Evolutionary conservation across 306 rosid species (phyloP).

Genomic region (Styphnolobium japonicum): DNA sequence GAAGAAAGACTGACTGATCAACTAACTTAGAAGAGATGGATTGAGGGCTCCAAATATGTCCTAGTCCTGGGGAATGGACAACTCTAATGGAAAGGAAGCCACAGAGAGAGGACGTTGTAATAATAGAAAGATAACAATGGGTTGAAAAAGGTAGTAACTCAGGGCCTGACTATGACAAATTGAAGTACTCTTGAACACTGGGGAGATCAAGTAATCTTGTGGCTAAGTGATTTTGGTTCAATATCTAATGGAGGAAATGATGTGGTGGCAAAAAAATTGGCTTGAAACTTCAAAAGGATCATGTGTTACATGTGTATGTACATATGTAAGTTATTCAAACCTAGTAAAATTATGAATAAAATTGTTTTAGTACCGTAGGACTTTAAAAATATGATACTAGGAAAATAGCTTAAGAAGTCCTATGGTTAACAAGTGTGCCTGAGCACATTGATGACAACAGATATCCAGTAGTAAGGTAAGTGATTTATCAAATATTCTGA

Average conservation of each 20-base stretch:
- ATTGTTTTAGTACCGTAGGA: too few species aligned
- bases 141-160: neutral
- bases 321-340: too few species aligned
- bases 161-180: neutral
- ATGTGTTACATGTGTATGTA: neutral
- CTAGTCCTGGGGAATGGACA: neutral
- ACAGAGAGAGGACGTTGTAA: neutral
- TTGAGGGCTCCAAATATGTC: neutral
- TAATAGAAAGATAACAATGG: neutral
- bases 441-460: neutral
- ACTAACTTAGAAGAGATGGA: neutral
- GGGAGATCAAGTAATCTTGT: neutral
- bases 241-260: neutral
- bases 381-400: too few species aligned
- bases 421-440: neutral
- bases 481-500: too few species aligned
- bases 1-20: neutral
- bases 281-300: neutral
- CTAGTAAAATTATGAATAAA: too few species aligned
- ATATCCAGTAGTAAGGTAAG: neutral
- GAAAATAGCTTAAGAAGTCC: too few species aligned
- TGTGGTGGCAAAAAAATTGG: neutral
- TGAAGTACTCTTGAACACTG: neutral
- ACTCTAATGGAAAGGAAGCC: neutral
- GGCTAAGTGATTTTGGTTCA: neutral